Evolutionary conservation across 2,329 filamentous ascomycete genomes (phyloP).

Genomic region (Dothidotthia symphoricarpi): DNA sequence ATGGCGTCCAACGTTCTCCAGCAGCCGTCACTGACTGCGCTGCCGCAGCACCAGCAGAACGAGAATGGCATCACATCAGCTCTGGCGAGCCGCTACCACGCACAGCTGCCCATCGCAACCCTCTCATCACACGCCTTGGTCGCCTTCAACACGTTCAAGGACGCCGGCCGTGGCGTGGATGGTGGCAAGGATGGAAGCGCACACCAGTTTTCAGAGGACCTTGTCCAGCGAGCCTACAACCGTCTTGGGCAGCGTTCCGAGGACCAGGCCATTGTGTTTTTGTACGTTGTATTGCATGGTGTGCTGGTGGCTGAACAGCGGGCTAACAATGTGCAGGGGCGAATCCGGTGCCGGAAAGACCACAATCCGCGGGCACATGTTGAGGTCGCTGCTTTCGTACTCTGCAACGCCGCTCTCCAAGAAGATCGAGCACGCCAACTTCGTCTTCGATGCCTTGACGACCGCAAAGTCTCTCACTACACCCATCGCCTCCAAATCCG

Average conservation of each 20-base stretch:
- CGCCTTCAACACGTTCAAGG: slow-evolving; percentile 90
- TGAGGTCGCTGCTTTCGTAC: slow-evolving; percentile 82
- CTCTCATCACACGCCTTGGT: slow-evolving; percentile 91
- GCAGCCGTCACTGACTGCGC: slow-evolving; percentile 79
- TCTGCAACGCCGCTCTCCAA: slow-evolving; percentile 89
- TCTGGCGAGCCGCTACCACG: slow-evolving; percentile 86
- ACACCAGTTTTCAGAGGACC: slow-evolving; percentile 86
- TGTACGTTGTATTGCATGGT: slow-evolving; percentile 60
- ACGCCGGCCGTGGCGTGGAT: slow-evolving; percentile 83
- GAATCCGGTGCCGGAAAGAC: slow-evolving; percentile 97
- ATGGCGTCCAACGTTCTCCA: slow-evolving; percentile 60
- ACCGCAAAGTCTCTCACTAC: slow-evolving; percentile 97
- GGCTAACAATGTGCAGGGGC: slow-evolving; percentile 58
- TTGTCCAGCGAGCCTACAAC: slow-evolving; percentile 82
- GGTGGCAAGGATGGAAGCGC: slow-evolving; percentile 88
- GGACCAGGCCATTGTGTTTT: slow-evolving; percentile 87
- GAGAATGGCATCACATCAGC: slow-evolving; percentile 79
- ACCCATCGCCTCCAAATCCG: slow-evolving; percentile 91
- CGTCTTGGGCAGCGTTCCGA: slow-evolving; percentile 84
- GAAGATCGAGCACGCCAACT: slow-evolving; percentile 89
- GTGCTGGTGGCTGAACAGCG: too few species aligned
- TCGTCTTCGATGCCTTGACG: slow-evolving; percentile 92
- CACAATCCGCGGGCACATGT: slow-evolving; percentile 82
- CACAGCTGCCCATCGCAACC: slow-evolving; percentile 79
- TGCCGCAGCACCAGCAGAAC: slow-evolving; percentile 79